A percentile compares a stretch with the other conserved stretches of the same genome.
phyloP scores from a whole-genome alignment of 1,284 basidiomycete species.

The Melanopsichium pennsylvanicum region DNA sequence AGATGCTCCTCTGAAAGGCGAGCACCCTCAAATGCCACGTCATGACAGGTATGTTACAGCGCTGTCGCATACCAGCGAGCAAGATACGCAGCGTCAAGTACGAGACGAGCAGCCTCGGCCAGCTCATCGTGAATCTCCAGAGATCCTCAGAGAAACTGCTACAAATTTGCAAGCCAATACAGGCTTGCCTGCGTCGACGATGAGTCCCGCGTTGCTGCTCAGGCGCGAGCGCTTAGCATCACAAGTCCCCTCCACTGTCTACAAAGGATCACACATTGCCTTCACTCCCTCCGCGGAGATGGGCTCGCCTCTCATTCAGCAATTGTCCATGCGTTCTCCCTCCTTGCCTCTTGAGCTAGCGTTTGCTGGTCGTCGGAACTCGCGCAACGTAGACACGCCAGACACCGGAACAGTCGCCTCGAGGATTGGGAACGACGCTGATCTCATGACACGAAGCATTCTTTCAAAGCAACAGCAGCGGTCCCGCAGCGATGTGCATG shows the following conservation, averaged over 20 bases:
- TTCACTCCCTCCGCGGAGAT: not conserved
- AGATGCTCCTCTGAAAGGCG: too few species aligned
- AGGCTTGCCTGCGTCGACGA: conserved; percentile 6
- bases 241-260: not conserved
- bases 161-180: not conserved
- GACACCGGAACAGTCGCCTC: not conserved
- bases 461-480: conserved; percentile 3
- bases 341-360: not conserved
- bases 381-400: not conserved
- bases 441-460: not conserved
- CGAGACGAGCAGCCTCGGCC: too few species aligned
- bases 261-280: not conserved
- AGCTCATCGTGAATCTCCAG: too few species aligned
- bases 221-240: conserved; percentile 8
- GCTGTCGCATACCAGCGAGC: not conserved
- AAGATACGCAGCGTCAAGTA: too few species aligned
- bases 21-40: not conserved
- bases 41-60: conserved; percentile 19
- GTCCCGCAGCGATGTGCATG: conserved; percentile 13
- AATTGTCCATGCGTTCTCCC: conserved; percentile 1
- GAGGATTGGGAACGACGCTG: not conserved
- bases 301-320: not conserved
- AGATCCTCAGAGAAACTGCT: not conserved
- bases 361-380: not conserved
- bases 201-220: conserved; percentile 13